phyloP scores from a whole-genome alignment of 305 asterid genomes.

The Solanum hybrid region DNA sequence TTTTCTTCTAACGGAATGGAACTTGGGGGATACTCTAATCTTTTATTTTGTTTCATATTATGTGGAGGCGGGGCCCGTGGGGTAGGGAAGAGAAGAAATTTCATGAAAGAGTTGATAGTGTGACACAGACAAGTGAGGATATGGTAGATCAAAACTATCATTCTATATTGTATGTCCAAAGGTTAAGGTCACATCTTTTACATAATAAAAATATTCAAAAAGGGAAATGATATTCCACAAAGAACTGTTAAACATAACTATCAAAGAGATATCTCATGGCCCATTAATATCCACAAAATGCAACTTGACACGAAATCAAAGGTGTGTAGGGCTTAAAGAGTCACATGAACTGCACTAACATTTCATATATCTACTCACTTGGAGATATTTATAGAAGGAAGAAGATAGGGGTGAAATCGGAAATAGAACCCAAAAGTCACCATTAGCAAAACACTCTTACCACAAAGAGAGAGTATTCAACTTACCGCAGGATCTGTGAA shows the following conservation, averaged over 20 bases:
- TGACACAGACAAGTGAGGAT: background rate
- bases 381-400: background rate
- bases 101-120: background rate
- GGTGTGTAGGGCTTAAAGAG: background rate
- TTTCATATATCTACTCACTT: background rate
- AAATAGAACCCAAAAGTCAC: background rate
- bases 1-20: background rate
- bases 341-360: background rate
- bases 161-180: background rate
- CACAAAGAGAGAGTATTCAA: conserved; percentile 12
- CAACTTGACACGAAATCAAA: background rate
- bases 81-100: background rate
- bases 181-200: background rate
- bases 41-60: background rate
- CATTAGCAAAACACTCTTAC: conserved; percentile 5
- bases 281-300: background rate
- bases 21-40: background rate
- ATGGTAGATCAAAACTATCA: background rate
- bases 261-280: background rate
- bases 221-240: background rate
- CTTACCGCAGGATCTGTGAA: conserved; percentile 96
- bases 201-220: background rate
- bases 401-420: background rate
- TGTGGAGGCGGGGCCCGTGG: background rate
- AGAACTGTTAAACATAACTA: background rate